Base-by-base conservation (phyloP, 768 basidiomycete species). In the Pleurotus giganteus region DNA sequence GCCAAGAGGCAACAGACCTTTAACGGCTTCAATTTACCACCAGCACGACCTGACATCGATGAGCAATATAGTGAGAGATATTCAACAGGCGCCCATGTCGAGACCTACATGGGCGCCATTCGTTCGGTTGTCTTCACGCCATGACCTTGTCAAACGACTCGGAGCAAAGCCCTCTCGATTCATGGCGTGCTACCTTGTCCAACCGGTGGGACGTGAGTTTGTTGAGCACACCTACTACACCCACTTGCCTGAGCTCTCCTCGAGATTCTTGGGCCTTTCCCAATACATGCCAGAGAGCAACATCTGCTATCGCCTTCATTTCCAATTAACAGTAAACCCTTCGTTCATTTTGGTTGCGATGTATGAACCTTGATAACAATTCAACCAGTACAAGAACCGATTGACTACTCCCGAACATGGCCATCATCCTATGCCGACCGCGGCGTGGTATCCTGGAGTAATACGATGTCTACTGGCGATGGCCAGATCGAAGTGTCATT, bases 21-120 rank as follows among this genome's bases (percentile, higher is more conserved):
- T 61, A 93, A 72, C 51, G 91, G 91, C 80, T 94, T 94, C 51
- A 86, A 65, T 73, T 94, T 93, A 66, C 91, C 91, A 58, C 88
- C 89, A 76, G 89, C 86, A 74, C 89, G 81, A 66, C 78, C 71
- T 27, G 83, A 72, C 85, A 86, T 86, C 49, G 34, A 51, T 51
- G 65, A 58, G 60, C 37, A 55, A 36, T 46, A 26, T n/a, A n/a
- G n/a, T n/a, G n/a, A n/a, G 32, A n/a, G 29, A 34, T 50, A 39
- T 13, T 29, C 12, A 15, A 43, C 8, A 53, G 26, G 39, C 52
- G 52, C 52, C 24, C 34, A 37, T 17, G 29, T 12, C 8, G 8
- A 41, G 2, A 41, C n/a, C 7, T 7, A 7, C 39, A 12, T 41
- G 39, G 39, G n/a, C n/a, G n/a, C n/a, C n/a, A n/a, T n/a, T n/a